Conservation (phyloP, 139 green algal species). For the Micromonas commoda region DNA sequence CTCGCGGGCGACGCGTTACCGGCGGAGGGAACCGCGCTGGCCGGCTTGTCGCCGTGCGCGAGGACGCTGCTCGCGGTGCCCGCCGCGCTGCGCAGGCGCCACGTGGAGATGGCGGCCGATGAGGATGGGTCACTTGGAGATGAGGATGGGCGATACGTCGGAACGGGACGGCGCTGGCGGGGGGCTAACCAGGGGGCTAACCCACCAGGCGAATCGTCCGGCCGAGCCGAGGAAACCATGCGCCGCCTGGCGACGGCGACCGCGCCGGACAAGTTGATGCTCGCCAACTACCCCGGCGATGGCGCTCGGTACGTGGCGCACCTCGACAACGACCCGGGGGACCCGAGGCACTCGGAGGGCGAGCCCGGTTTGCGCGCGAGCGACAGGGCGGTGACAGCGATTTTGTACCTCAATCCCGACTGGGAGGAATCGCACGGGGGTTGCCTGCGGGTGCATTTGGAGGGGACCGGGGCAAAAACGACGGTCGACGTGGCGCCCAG, state of each 20-base stretch:
- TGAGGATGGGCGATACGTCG: no score
- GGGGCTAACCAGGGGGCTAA: no score
- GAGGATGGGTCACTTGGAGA: no score
- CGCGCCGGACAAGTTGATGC: not conserved
- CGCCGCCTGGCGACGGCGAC: not conserved
- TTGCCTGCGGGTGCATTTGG: not conserved
- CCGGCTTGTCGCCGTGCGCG: not conserved
- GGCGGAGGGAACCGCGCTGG: not conserved
- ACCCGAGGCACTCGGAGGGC: not conserved
- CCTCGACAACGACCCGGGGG: conserved; percentile 14
- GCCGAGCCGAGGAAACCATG: not conserved
- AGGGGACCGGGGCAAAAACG: not conserved
- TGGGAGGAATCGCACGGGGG: not conserved
- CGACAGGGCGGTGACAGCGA: conserved; percentile 3
- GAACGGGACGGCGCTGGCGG: no score
- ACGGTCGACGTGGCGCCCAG: not conserved
- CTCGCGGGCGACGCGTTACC: not conserved
- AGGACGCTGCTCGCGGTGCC: not conserved
- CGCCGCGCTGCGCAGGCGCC: not conserved
- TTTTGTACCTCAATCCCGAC: not conserved
- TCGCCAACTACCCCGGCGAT: not conserved
- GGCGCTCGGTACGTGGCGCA: conserved; percentile 15
- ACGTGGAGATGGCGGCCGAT: not conserved
- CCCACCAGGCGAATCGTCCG: no score
- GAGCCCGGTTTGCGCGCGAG: not conserved